Conservation (phyloP, 495 filamentous ascomycete species). For the Penicillium manginii region DNA sequence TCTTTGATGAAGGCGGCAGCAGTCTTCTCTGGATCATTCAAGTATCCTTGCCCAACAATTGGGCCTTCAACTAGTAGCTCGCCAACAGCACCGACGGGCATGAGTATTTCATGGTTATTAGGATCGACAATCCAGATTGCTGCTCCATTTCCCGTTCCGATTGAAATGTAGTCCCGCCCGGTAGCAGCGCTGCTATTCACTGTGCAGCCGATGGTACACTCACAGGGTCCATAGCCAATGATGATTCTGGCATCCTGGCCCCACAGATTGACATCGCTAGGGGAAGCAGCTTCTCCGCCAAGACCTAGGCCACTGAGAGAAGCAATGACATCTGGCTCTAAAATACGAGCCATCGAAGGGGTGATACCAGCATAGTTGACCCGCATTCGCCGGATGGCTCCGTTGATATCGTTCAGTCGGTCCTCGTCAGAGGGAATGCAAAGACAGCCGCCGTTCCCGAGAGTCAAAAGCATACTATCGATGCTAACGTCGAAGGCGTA, state of each 20-base stretch:
- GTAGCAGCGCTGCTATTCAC: constrained; percentile 47
- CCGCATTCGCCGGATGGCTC: constrained; percentile 45
- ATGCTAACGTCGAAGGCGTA: constrained; percentile 55
- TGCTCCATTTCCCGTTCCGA: constrained; percentile 43
- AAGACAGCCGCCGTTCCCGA: constrained; percentile 51
- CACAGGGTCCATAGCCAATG: constrained; percentile 56
- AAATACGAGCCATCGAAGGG: constrained; percentile 52
- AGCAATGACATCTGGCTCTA: constrained; percentile 48
- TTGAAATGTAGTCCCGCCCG: constrained; percentile 40
- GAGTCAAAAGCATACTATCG: constrained; percentile 48
- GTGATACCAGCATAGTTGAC: constrained; percentile 54
- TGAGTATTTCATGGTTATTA: constrained; percentile 45
- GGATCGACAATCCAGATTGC: constrained; percentile 54
- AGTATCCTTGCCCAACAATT: constrained; percentile 54
- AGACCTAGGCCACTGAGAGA: constrained; percentile 51
- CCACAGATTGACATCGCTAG: constrained; percentile 44
- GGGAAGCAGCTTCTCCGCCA: constrained; percentile 54
- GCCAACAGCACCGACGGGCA: constrained; percentile 55
- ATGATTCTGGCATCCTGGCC: constrained; percentile 44
- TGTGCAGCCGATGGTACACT: constrained; percentile 53
- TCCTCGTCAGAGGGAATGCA: constrained; percentile 56
- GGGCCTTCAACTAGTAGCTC: constrained; percentile 61
- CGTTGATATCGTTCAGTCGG: constrained; percentile 51
- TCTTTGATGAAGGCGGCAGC: constrained; percentile 49
- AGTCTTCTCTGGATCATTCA: constrained; percentile 53